Percentiles rank a stretch among this genome's conserved stretches.
These are phyloP conservation scores for Epichloe sp. DNA, from an alignment of 2,329 filamentous ascomycete species.

Conservation along the genomic window DNA sequence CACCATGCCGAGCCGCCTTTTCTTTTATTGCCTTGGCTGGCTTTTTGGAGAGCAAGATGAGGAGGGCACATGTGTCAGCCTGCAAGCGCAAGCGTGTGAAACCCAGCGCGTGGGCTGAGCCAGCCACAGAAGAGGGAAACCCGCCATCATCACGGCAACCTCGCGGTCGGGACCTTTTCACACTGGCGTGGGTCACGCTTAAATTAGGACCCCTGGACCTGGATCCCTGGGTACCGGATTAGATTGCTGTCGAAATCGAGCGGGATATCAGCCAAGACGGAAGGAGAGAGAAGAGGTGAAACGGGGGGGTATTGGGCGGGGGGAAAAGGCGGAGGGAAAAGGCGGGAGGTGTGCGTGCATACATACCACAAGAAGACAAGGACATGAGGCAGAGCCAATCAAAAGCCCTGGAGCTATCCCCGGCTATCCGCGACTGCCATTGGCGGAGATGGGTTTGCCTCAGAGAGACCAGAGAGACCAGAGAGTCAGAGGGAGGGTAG, in stretches of 20 bases:
- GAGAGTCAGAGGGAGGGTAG: too few species aligned
- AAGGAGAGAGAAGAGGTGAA: background rate
- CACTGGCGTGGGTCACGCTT: background rate
- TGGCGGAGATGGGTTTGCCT: too few species aligned
- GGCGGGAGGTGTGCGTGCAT: background rate
- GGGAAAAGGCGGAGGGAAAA: too few species aligned
- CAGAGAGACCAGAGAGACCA: too few species aligned
- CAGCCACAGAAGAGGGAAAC: conserved; percentile 3
- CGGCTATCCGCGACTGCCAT: too few species aligned
- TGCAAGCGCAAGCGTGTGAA: background rate
- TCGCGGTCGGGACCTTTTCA: conserved; percentile 3
- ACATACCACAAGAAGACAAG: too few species aligned
- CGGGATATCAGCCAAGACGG: background rate
- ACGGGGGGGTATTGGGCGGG: background rate
- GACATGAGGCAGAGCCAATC: too few species aligned
- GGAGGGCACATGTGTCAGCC: background rate
- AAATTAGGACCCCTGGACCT: background rate
- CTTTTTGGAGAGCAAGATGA: background rate
- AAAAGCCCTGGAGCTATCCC: too few species aligned
- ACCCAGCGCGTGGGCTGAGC: conserved; percentile 3
- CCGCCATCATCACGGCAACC: conserved; percentile 1
- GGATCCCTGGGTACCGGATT: too few species aligned
- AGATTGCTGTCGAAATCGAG: background rate
- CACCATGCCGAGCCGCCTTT: background rate
- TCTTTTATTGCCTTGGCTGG: background rate